Conservation (phyloP, 331 rosid species). For the Phaseolus coccineus region DNA sequence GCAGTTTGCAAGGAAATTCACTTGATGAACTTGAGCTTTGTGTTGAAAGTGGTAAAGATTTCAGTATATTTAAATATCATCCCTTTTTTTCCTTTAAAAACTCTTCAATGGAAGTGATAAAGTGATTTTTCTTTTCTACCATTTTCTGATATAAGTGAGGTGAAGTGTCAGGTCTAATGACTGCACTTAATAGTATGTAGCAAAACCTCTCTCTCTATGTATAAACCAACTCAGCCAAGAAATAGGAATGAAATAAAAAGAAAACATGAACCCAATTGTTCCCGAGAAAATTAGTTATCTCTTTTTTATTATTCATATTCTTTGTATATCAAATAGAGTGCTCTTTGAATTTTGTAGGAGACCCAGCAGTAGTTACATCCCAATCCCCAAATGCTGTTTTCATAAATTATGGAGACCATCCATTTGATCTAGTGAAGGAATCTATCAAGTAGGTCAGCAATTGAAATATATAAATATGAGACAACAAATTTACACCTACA, state of each 20-base stretch:
- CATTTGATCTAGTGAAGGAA: conserved; percentile 38
- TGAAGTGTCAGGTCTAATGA: neutral
- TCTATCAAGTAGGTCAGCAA: conserved; percentile 29
- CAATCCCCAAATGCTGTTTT: conserved; percentile 35
- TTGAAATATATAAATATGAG: conserved; percentile 1
- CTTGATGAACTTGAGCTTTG: conserved; percentile 36
- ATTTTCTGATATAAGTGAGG: neutral
- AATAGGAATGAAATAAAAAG: neutral
- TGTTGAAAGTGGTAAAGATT: conserved; percentile 39
- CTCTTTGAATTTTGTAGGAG: conserved; percentile 11
- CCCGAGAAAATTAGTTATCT: neutral
- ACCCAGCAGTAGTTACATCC: conserved; percentile 19
- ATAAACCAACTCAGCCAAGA: neutral
- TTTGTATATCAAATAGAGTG: conserved; percentile 20
- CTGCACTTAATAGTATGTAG: neutral
- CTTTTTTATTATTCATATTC: neutral
- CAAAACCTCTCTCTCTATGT: neutral
- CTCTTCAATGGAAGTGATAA: too few species aligned
- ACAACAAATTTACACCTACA: neutral
- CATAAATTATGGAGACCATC: conserved; percentile 34
- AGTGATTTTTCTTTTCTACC: neutral
- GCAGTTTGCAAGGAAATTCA: conserved; percentile 38
- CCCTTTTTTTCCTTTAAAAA: neutral
- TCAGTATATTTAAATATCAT: neutral
- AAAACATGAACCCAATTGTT: neutral